Evolutionary conservation across 495 filamentous ascomycete species (phyloP).

Genomic region (Tuber melanosporum): DNA sequence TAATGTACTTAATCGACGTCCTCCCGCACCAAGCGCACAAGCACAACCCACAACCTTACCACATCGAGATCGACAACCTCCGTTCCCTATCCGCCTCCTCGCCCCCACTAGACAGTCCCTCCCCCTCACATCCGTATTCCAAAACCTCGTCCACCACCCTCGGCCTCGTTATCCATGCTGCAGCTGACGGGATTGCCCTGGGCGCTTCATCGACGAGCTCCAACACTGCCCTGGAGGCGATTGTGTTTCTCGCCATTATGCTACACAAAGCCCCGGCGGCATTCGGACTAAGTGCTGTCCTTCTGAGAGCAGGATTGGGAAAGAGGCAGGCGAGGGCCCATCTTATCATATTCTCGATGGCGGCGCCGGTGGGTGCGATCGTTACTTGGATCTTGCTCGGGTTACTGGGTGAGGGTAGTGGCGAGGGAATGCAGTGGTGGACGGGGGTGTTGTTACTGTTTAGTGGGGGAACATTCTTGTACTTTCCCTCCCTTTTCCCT

Average conservation of each 20-base stretch:
- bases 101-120: constrained; percentile 36
- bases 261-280: constrained; percentile 95
- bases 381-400: constrained; percentile 73
- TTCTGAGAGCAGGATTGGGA: constrained; percentile 71
- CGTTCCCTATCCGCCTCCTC: constrained; percentile 15
- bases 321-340: constrained; percentile 81
- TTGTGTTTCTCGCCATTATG: constrained; percentile 95
- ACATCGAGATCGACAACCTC: constrained; percentile 79
- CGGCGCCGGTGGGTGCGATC: constrained; percentile 80
- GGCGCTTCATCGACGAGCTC: constrained; percentile 74
- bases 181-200: constrained; percentile 93
- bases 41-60: constrained; percentile 53
- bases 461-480: constrained; percentile 93
- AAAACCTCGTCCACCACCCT: constrained; percentile 63
- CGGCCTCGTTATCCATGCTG: constrained; percentile 91
- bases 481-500: constrained; percentile 43
- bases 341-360: constrained; percentile 81
- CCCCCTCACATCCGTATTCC: constrained; percentile 46
- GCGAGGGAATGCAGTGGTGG: constrained; percentile 63
- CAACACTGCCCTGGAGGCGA: constrained; percentile 66
- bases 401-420: constrained; percentile 53
- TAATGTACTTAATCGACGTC: constrained; percentile 96
- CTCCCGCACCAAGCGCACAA: constrained; percentile 58
- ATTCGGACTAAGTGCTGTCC: constrained; percentile 82
- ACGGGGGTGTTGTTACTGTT: constrained; percentile 89